Conservation (phyloP, 225 moss, liverwort and hornwort species). For the Thuidium tamariscinum region DNA sequence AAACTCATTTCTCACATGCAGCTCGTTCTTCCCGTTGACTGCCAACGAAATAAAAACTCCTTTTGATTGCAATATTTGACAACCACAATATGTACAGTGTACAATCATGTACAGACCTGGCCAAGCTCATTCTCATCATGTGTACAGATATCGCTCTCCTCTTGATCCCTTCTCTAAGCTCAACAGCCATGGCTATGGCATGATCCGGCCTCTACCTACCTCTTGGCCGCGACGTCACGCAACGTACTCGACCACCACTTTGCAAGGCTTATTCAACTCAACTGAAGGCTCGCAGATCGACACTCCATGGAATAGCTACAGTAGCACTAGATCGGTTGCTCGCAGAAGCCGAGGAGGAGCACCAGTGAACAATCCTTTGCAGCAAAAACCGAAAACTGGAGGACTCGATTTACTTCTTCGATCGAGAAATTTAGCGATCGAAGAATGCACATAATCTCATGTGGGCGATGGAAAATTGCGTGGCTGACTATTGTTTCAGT, state of each 20-base stretch:
- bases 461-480: not conserved
- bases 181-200: conserved; percentile 1
- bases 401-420: not conserved
- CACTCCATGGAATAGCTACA: not conserved
- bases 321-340: not conserved
- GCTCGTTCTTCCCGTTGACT: not conserved
- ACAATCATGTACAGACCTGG: not conserved
- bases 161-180: not conserved
- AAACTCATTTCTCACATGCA: not conserved
- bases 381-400: not conserved
- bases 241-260: not conserved
- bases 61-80: not conserved
- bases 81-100: conserved; percentile 4
- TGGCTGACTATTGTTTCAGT: too few species aligned
- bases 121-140: not conserved
- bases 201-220: not conserved
- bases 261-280: not conserved
- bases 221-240: not conserved
- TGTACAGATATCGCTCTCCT: not conserved
- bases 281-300: not conserved
- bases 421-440: not conserved
- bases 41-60: not conserved
- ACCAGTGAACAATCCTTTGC: not conserved
- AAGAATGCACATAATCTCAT: not conserved
- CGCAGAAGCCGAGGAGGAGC: not conserved